Evolutionary conservation across 1,139 yeast genomes (phyloP), one percentile per base, ranked within the genome.

Genomic region (Blastobotrys aristatus): DNA sequence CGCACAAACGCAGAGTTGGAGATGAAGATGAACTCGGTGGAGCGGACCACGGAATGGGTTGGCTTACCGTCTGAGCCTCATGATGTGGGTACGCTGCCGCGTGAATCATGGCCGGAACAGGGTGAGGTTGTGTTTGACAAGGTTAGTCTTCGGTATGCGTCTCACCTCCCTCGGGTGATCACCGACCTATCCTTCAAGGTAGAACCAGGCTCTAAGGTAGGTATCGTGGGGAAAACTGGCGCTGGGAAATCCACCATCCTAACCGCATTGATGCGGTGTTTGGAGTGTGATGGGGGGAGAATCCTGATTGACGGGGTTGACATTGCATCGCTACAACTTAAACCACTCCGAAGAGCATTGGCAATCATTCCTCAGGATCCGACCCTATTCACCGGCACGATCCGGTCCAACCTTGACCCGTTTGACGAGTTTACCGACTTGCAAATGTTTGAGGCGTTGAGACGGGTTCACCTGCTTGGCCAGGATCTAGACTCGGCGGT

Each of bases 151-250:
- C 70, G 76, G 42, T 85, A 84, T 61, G 71, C 84, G 50, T 75
- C 73, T 7, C 79, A 80, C 24, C 56, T 66, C 10, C 66, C 64
- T n/a, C 75, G 79, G 24, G 86, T 83, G 2, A 66, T 85, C 56
- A 74, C 73, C 46, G 67, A 76, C 43, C 68, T 84, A 43, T 65
- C 69, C 30, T 59, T 83, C 42, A 66, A 68, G 1, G 74, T 84
- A 47, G 69, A 73, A 33, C 71, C 85, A 4, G 68, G 68, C n/a
- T 90, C 84, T 55, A 84, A 84, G 59, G 69, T 84, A 53, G 94
- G 94, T 40, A 78, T 84, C 53, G 90, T 84, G 20, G 95, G 95
- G 5, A 73, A 94, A 55, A 84, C 94, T 0, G 95, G 95, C 38
- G 88, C 92, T 0, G 95, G 95, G 18, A 84, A 84, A 62, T 78